phyloP scores from a whole-genome alignment of 2,329 filamentous ascomycete genomes.

The Fusarium penzigii region DNA sequence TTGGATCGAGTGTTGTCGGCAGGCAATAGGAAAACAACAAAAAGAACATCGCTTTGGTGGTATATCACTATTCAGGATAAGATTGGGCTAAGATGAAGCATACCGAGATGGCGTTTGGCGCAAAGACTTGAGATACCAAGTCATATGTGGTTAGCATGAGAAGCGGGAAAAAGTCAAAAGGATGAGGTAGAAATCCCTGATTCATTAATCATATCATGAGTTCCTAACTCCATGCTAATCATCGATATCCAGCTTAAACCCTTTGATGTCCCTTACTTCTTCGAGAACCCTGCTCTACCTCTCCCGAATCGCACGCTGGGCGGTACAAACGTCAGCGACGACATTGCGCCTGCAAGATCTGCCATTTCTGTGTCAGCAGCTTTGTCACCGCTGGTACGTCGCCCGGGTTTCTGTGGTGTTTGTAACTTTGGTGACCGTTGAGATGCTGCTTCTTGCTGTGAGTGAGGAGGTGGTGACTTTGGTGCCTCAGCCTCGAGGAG shows the following conservation, averaged over 20 bases:
- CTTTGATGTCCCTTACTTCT: conserved; percentile 35
- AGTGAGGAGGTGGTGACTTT: conserved; percentile 8
- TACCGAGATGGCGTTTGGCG: conserved; percentile 27
- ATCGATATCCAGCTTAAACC: conserved; percentile 25
- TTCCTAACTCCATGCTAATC: conserved; percentile 37
- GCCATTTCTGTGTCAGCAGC: conserved; percentile 58
- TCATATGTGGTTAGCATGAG: not conserved
- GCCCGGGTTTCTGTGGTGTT: conserved; percentile 14
- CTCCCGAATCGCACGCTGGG: conserved; percentile 66
- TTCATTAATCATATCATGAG: conserved; percentile 31
- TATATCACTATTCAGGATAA: not conserved
- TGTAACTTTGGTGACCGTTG: conserved; percentile 9
- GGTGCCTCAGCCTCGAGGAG: conserved; percentile 29
- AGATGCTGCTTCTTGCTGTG: conserved; percentile 8
- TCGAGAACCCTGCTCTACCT: conserved; percentile 55
- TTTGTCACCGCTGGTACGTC: conserved; percentile 18
- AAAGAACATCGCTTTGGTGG: no score
- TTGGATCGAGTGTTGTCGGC: not conserved
- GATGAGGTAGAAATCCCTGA: conserved; percentile 39
- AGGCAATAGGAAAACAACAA: not conserved
- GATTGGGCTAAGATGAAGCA: conserved; percentile 4
- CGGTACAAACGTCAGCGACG: conserved; percentile 70
- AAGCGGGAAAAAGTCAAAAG: conserved; percentile 10
- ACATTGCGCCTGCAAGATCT: conserved; percentile 67
- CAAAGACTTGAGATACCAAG: conserved; percentile 12